These are phyloP conservation scores for Cordyceps javanica DNA, from an alignment of 2,329 filamentous ascomycete species.

Conservation along the genomic window DNA sequence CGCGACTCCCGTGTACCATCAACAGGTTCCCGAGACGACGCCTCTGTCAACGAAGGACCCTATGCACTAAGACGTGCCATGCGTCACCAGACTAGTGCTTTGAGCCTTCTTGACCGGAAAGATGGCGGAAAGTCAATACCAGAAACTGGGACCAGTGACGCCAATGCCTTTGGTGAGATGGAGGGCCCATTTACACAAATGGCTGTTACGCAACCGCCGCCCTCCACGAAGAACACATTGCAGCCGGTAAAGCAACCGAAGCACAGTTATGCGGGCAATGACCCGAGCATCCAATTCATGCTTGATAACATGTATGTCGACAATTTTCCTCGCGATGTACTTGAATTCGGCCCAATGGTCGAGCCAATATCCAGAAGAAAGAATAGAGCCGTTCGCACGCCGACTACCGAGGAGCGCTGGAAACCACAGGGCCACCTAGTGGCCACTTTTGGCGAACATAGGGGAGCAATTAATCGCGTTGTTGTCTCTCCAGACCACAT, in stretches of 20 bases:
- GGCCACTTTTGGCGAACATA: conserved; percentile 84
- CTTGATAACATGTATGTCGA: conserved; percentile 80
- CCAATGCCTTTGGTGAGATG: conserved; percentile 55
- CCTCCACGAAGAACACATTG: conserved; percentile 22
- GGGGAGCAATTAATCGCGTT: conserved; percentile 73
- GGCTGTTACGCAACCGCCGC: conserved; percentile 18
- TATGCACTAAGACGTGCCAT: conserved; percentile 41
- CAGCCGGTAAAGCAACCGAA: conserved; percentile 43
- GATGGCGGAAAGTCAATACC: conserved; percentile 52
- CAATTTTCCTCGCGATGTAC: conserved; percentile 59
- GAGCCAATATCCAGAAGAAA: conserved; percentile 58
- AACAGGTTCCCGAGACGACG: conserved; percentile 24
- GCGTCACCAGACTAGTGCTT: conserved; percentile 53
- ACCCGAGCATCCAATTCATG: conserved; percentile 62
- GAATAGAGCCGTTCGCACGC: conserved; percentile 43
- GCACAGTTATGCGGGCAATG: conserved; percentile 81
- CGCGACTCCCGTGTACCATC: conserved; percentile 32
- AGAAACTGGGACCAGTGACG: conserved; percentile 53
- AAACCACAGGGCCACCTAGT: conserved; percentile 77
- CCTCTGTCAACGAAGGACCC: conserved; percentile 33
- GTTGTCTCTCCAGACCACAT: conserved; percentile 80
- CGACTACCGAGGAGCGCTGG: conserved; percentile 53
- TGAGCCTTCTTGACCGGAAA: conserved; percentile 53
- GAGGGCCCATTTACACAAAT: conserved; percentile 47
- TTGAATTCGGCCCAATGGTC: conserved; percentile 74